These are phyloP conservation scores for Clavulina sp. DNA, from an alignment of 768 basidiomycete species.

Conservation along the genomic window DNA sequence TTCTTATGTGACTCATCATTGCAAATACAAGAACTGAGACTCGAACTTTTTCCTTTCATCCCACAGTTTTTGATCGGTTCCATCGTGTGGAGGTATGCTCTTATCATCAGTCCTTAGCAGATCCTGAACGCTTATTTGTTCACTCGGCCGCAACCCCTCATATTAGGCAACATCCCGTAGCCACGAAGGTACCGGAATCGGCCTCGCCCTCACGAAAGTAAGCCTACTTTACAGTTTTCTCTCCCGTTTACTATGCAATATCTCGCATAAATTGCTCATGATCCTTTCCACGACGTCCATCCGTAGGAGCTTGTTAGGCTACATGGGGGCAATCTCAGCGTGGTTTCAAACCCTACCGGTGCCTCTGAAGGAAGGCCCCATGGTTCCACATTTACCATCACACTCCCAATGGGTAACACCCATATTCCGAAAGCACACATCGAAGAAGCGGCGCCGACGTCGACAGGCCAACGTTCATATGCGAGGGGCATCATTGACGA, in stretches of 20 bases:
- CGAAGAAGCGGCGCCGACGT: constrained; percentile 9
- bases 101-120: neutral
- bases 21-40: too few species aligned
- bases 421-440: constrained; percentile 20
- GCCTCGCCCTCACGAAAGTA: constrained; percentile 21
- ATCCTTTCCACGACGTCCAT: too few species aligned
- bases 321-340: constrained; percentile 20
- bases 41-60: neutral
- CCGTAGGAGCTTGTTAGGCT: constrained; percentile 20
- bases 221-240: neutral
- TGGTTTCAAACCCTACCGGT: constrained; percentile 17
- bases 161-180: constrained; percentile 17
- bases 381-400: constrained; percentile 21
- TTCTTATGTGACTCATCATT: neutral
- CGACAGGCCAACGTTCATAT: constrained; percentile 13
- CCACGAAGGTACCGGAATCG: constrained; percentile 23
- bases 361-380: constrained; percentile 18
- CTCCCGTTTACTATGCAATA: neutral
- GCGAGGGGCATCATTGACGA: constrained; percentile 24
- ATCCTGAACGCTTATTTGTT: neutral
- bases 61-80: constrained; percentile 21
- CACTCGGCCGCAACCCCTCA: neutral
- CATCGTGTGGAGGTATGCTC: constrained; percentile 19
- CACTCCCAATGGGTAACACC: constrained; percentile 19
- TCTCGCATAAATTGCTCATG: constrained; percentile 5